Percentiles rank a stretch among this genome's conserved stretches.
Evolutionary conservation across 2,329 filamentous ascomycete genomes (phyloP).

Genomic region (Phoma herbarum): DNA sequence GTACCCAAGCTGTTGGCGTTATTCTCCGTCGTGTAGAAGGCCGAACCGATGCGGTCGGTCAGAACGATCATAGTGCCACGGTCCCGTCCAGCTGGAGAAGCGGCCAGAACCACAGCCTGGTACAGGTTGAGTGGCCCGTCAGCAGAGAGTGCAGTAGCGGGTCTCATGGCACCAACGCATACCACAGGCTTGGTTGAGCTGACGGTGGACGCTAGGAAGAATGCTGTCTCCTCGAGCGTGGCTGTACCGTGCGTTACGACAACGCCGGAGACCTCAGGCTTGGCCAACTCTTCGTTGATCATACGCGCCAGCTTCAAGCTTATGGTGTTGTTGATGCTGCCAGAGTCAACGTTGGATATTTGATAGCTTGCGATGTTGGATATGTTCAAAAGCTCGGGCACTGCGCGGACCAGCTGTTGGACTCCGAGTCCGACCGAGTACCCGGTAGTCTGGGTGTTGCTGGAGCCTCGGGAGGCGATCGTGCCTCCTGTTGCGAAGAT

Average conservation of each 20-base stretch:
- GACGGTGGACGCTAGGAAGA: slow-evolving; percentile 68
- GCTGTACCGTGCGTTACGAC: slow-evolving; percentile 73
- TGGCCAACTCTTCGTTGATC: slow-evolving; percentile 61
- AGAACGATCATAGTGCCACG: slow-evolving; percentile 68
- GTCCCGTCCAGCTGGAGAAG: slow-evolving; percentile 54
- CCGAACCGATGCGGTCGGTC: slow-evolving; percentile 68
- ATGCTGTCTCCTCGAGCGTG: slow-evolving; percentile 70
- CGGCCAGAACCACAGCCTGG: slow-evolving; percentile 66
- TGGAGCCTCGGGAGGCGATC: slow-evolving; percentile 63
- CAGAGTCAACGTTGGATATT: slow-evolving; percentile 49
- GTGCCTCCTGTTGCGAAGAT: slow-evolving; percentile 68
- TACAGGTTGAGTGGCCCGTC: slow-evolving; percentile 71
- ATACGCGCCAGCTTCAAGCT: slow-evolving; percentile 59
- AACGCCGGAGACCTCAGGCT: slow-evolving; percentile 55
- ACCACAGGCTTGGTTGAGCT: slow-evolving; percentile 67
- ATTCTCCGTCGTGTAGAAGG: slow-evolving; percentile 68
- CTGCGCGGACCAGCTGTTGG: slow-evolving; percentile 62
- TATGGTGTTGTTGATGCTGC: slow-evolving; percentile 58
- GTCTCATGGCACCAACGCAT: slow-evolving; percentile 69
- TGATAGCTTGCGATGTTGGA: slow-evolving; percentile 63
- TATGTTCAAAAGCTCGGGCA: slow-evolving; percentile 64
- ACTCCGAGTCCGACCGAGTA: slow-evolving; percentile 64
- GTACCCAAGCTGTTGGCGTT: slow-evolving; percentile 71
- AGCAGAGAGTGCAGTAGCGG: slow-evolving; percentile 68
- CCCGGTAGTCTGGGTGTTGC: slow-evolving; percentile 62